Evolutionary conservation across 331 rosid species (phyloP).

Genomic region (Erythrophleum ivorense): DNA sequence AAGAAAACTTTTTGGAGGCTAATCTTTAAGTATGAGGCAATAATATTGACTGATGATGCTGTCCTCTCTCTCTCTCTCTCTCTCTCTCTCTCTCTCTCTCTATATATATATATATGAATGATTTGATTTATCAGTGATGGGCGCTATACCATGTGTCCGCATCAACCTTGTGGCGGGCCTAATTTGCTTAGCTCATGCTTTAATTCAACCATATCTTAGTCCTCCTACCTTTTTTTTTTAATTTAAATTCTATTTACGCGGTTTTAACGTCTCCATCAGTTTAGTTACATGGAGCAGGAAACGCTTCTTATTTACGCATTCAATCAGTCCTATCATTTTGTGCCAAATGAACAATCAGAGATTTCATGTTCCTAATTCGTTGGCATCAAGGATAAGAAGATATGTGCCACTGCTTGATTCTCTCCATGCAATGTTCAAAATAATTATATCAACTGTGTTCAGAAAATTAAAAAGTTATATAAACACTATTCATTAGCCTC

Average conservation of each 20-base stretch:
- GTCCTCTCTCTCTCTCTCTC: too few species aligned
- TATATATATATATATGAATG: neutral
- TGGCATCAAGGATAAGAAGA: neutral
- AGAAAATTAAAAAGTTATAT: neutral
- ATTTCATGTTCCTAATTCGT: constrained; percentile 8
- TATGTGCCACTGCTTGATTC: neutral
- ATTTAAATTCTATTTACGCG: neutral
- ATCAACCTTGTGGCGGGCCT: constrained; percentile 39
- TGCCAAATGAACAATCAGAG: neutral
- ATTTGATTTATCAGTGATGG: constrained; percentile 17
- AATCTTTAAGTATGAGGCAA: constrained; percentile 8
- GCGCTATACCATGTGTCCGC: constrained; percentile 29
- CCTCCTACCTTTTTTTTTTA: neutral
- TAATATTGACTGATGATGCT: constrained; percentile 41
- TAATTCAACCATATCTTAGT: constrained; percentile 41
- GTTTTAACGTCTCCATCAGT: neutral
- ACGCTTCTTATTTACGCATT: neutral
- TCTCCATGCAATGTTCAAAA: neutral
- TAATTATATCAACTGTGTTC: neutral
- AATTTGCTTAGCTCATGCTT: constrained; percentile 43
- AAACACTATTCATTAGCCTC: neutral
- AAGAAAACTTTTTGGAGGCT: constrained; percentile 32
- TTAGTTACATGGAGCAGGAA: neutral
- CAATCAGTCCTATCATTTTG: constrained; percentile 7
- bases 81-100: too few species aligned